Evolutionary conservation across 148 eudicot species (phyloP).

Genomic region (Vaccinium vitisidaea): DNA sequence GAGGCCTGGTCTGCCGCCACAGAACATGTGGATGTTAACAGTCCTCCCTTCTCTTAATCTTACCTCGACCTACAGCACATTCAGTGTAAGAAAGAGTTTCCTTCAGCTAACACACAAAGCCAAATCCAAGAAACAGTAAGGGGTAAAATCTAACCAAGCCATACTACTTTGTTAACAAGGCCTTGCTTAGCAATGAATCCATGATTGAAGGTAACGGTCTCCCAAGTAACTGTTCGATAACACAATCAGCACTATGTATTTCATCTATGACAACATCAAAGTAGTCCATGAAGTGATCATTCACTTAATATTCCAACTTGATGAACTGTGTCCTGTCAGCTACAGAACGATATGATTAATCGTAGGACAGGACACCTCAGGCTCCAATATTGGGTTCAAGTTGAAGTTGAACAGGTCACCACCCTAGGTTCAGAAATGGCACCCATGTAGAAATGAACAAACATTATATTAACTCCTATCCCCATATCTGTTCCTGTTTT

Average conservation of each 20-base stretch:
- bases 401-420: neutral
- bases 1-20: slow-evolving; percentile 74
- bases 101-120: neutral
- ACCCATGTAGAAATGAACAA: neutral
- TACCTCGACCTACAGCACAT: slow-evolving; percentile 69
- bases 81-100: neutral
- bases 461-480: neutral
- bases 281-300: neutral
- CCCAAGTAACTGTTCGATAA: neutral
- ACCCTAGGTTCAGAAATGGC: neutral
- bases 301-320: neutral
- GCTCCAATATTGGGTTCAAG: neutral
- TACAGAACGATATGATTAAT: neutral
- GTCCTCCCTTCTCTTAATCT: slow-evolving; percentile 78
- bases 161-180: neutral
- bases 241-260: neutral
- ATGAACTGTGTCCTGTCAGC: neutral
- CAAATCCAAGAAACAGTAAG: neutral
- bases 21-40: slow-evolving; percentile 92
- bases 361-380: neutral
- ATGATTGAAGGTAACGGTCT: neutral
- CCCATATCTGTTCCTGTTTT: neutral
- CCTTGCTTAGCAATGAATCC: neutral
- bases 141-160: neutral
- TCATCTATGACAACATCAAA: neutral